Conservation (phyloP, 208 protist species). For the Chromosphaera perkinsii region DNA sequence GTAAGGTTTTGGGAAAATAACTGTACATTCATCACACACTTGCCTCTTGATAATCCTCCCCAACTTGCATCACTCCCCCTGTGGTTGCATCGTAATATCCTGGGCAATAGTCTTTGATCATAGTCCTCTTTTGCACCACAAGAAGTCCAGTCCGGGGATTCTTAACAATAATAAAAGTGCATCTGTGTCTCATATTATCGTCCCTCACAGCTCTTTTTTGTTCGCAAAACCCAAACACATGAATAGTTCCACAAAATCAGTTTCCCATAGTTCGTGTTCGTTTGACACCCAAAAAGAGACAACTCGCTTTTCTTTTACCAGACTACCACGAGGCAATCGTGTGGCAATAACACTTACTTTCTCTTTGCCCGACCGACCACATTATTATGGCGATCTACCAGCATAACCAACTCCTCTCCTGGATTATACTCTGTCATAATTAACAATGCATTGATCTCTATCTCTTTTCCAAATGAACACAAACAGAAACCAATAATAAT, state of each 20-base stretch:
- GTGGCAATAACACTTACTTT: too few species aligned
- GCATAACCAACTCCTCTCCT: neutral
- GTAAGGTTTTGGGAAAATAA: neutral
- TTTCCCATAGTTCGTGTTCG: neutral
- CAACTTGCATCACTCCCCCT: neutral
- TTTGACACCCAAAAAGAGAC: neutral
- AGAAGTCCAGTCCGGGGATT: neutral
- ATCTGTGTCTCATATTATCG: slow-evolving; percentile 2
- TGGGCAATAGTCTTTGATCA: slow-evolving; percentile 2
- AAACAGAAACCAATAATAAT: too few species aligned
- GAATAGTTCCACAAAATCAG: neutral
- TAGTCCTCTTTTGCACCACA: slow-evolving; percentile 6
- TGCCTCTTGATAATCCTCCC: neutral
- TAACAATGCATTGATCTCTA: too few species aligned
- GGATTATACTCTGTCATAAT: too few species aligned
- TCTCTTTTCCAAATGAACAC: too few species aligned
- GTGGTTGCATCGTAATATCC: neutral
- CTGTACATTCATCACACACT: neutral
- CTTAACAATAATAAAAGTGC: neutral
- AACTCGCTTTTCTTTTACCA: neutral
- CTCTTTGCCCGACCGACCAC: neutral
- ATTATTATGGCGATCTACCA: slow-evolving; percentile 5
- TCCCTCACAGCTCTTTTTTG: neutral
- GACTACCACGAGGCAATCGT: neutral
- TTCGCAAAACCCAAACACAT: neutral